Evolutionary conservation across 2,329 filamentous ascomycete genomes (phyloP).

Genomic region (Sclerotinia trifoliorum): DNA sequence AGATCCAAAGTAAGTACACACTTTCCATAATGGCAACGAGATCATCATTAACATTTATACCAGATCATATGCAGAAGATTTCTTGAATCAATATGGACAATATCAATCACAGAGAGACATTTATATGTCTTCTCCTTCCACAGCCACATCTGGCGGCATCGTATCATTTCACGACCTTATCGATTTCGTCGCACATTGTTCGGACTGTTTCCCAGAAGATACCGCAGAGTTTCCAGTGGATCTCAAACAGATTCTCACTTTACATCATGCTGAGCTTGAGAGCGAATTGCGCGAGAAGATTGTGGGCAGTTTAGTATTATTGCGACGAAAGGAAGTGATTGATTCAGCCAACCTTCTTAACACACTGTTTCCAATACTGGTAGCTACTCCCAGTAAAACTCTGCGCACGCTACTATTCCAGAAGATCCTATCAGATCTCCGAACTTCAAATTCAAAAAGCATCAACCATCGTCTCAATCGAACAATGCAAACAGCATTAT

Average conservation of each 20-base stretch:
- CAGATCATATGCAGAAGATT: slow-evolving; percentile 87
- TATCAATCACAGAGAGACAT: slow-evolving; percentile 91
- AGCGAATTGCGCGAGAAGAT: slow-evolving; percentile 89
- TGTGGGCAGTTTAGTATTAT: slow-evolving; percentile 81
- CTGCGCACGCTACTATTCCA: slow-evolving; percentile 79
- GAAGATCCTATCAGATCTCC: slow-evolving; percentile 89
- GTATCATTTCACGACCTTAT: slow-evolving; percentile 87
- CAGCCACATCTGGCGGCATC: slow-evolving; percentile 73
- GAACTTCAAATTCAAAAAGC: slow-evolving; percentile 80
- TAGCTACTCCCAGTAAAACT: slow-evolving; percentile 88
- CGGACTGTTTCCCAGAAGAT: slow-evolving; percentile 86
- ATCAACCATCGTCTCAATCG: slow-evolving; percentile 92
- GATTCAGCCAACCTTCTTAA: slow-evolving; percentile 82
- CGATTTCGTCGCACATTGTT: slow-evolving; percentile 89
- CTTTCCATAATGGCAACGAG: neutral
- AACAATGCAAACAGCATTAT: slow-evolving; percentile 88
- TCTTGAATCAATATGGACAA: slow-evolving; percentile 82
- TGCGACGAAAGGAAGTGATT: slow-evolving; percentile 88
- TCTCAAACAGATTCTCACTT: slow-evolving; percentile 73
- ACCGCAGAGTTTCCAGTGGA: slow-evolving; percentile 76
- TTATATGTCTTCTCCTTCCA: slow-evolving; percentile 79
- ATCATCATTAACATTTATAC: slow-evolving; percentile 22
- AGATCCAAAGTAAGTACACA: slow-evolving; percentile 67
- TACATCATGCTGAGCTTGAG: slow-evolving; percentile 81
- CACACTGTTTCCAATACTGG: slow-evolving; percentile 89